Base-by-base conservation (phyloP, 129 eudicot species). In the Flaveria bidentis region DNA sequence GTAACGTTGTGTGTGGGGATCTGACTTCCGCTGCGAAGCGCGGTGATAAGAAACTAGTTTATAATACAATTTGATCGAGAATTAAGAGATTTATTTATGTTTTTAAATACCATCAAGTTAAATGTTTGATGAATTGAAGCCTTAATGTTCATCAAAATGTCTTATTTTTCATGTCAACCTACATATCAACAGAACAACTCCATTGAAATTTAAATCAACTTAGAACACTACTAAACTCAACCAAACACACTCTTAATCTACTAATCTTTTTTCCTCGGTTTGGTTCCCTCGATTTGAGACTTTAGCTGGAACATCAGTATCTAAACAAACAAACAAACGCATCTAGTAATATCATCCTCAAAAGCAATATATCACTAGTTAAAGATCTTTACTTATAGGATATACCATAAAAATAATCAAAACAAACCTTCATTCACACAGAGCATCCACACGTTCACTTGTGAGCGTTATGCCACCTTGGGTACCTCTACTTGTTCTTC, bases 401-500 rank as follows among this genome's bases (percentile, higher is more conserved):
- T 18, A 55, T 7, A 55, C 18, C 23, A 55, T 36, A 36, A 36
- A 0, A 36, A 4, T 36, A 8, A 55, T 55, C 28, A 55, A 55
- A 55, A 18, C 12, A 55, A 55, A 55, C 26, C 28, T 55, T 55
- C 20, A 18, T 2, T 22, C 20, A 0, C 61, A 55, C 5, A 20
- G 8, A 16, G 36, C 5, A 11, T 11, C 28, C 9, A 36, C 70
- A n/a, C 36, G 47, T 15, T 65, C 70, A 25, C 2, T 65, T 39
- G 72, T 42, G 72, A 53, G 2, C 8, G 72, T 9, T 16, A 42
- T 10, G 17, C 23, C 72, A n/a, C 72, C 72, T 44, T 16, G 8
- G 72, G 72, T 42, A 18, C 44, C 55, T 63, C 72, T 49, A 36
- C 50, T 49, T 17, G 18, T 17, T 30, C 80, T 76, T 77, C 80